Conservation (phyloP, 2,329 filamentous ascomycete genomes). For the Dryadomyces quercus-mongolicae region DNA sequence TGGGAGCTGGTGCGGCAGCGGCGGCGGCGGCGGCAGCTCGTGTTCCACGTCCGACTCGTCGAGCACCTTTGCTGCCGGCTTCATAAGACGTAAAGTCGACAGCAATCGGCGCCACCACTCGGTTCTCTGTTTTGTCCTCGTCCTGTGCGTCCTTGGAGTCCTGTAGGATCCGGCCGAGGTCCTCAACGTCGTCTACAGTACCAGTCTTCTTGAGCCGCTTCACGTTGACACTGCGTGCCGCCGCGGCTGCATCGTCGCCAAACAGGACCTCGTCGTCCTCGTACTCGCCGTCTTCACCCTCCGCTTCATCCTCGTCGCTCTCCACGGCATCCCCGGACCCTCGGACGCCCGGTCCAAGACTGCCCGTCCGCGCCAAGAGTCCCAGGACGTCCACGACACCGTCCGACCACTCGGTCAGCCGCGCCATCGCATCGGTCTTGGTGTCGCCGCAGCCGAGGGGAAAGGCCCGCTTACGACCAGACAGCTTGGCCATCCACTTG, state of each 20-base stretch:
- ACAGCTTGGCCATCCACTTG: conserved; percentile 95
- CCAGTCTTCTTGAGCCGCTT: conserved; percentile 29
- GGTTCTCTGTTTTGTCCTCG: conserved; percentile 14
- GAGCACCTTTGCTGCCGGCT: conserved; percentile 23
- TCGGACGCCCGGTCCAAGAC: conserved; percentile 51
- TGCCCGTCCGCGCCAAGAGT: conserved; percentile 47
- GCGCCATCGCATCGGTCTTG: conserved; percentile 52
- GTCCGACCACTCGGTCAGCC: conserved; percentile 64
- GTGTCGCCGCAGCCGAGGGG: conserved; percentile 82
- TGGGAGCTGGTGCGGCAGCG: too few species aligned
- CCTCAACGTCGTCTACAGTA: conserved; percentile 68
- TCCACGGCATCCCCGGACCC: conserved; percentile 77
- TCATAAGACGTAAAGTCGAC: conserved; percentile 77
- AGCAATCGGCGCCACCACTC: conserved; percentile 41
- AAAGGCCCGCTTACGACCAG: conserved; percentile 72
- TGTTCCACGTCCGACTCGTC: conserved; percentile 26
- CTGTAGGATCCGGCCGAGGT: conserved; percentile 57
- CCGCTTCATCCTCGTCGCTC: conserved; percentile 64
- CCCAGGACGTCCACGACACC: conserved; percentile 63
- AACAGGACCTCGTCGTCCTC: conserved; percentile 46
- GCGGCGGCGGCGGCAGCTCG: conserved; percentile 5
- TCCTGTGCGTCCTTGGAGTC: conserved; percentile 22
- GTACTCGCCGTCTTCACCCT: conserved; percentile 60
- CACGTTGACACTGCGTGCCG: conserved; percentile 20
- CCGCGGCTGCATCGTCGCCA: conserved; percentile 31